Conservation (phyloP, 1,284 basidiomycete species). For the Moniliophthora roreri region DNA sequence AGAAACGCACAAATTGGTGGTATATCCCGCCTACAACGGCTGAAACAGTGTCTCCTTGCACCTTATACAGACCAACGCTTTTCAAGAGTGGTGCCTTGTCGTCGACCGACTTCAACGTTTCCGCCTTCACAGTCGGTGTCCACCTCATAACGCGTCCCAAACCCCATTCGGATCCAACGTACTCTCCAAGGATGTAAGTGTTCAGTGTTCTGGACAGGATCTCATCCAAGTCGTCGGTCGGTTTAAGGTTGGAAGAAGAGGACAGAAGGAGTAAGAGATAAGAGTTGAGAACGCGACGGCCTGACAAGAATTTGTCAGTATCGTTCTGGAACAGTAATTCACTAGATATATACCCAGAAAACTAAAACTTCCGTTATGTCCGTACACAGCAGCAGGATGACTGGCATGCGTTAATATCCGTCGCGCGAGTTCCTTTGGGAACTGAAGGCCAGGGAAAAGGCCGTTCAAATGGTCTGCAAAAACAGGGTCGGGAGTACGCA, state of each 20-base stretch:
- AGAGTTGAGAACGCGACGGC: constrained; percentile 3
- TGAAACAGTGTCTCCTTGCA: constrained; percentile 73
- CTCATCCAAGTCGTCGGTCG: constrained; percentile 53
- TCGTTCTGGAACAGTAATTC: not conserved
- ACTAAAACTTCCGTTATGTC: constrained; percentile 67
- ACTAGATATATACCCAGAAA: constrained; percentile 58
- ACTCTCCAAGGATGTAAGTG: constrained; percentile 68
- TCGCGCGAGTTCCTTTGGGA: constrained; percentile 65
- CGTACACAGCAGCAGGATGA: constrained; percentile 59
- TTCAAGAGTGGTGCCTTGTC: constrained; percentile 33
- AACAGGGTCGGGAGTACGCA: constrained; percentile 18
- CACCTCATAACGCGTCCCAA: constrained; percentile 68
- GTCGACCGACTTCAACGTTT: constrained; percentile 23
- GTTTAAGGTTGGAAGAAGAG: constrained; percentile 57
- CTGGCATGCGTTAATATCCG: constrained; percentile 76
- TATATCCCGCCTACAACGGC: constrained; percentile 77
- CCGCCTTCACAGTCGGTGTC: constrained; percentile 50
- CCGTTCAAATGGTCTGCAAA: constrained; percentile 57
- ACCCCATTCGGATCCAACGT: constrained; percentile 71
- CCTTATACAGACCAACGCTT: constrained; percentile 70
- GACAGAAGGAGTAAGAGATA: constrained; percentile 29
- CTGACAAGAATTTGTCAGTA: not conserved
- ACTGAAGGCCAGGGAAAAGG: constrained; percentile 64
- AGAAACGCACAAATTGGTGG: constrained; percentile 69
- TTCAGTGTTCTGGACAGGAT: constrained; percentile 57